These are phyloP conservation scores for Carallia pectinifolia DNA, from an alignment of 345 rosid genomes.

Conservation along the genomic window DNA sequence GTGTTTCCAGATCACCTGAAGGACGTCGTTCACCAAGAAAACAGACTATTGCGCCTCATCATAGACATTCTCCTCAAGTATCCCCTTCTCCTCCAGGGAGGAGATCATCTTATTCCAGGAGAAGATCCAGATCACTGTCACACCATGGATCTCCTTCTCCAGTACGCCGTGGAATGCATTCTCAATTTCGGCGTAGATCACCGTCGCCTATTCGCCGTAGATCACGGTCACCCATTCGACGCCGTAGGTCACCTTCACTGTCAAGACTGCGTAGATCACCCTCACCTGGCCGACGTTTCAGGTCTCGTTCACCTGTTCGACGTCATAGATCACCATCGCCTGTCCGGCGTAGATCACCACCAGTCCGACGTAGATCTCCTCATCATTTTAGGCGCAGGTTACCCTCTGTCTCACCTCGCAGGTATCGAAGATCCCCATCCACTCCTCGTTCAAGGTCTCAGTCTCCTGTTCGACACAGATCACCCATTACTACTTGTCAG, in stretches of 20 bases:
- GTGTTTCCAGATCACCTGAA: conserved; percentile 63
- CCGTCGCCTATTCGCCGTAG: conserved; percentile 41
- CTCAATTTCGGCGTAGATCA: conserved; percentile 33
- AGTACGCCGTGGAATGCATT: conserved; percentile 17
- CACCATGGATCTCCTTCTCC: conserved; percentile 20
- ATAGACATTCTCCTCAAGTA: conserved; percentile 43
- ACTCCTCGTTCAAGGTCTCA: conserved; percentile 28
- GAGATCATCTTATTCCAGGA: conserved; percentile 45
- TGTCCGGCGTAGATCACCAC: conserved; percentile 30
- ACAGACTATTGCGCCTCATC: conserved; percentile 39
- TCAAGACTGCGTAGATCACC: conserved; percentile 33
- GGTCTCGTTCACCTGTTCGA: conserved; percentile 40
- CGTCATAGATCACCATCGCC: conserved; percentile 29
- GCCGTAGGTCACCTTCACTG: conserved; percentile 37
- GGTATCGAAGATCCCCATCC: conserved; percentile 43
- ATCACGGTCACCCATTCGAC: conserved; percentile 32
- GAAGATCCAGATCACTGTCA: conserved; percentile 52
- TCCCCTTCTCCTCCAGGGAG: conserved; percentile 58
- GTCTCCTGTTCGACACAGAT: conserved; percentile 28
- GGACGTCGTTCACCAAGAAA: conserved; percentile 42
- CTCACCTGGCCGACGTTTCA: conserved; percentile 23
- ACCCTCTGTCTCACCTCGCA: conserved; percentile 14
- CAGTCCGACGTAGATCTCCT: conserved; percentile 14
- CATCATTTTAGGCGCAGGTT: conserved; percentile 10
- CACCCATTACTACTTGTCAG: conserved; percentile 36